phyloP scores from a whole-genome alignment of 768 basidiomycete genomes.

The Boletus rufocinnamomeus region DNA sequence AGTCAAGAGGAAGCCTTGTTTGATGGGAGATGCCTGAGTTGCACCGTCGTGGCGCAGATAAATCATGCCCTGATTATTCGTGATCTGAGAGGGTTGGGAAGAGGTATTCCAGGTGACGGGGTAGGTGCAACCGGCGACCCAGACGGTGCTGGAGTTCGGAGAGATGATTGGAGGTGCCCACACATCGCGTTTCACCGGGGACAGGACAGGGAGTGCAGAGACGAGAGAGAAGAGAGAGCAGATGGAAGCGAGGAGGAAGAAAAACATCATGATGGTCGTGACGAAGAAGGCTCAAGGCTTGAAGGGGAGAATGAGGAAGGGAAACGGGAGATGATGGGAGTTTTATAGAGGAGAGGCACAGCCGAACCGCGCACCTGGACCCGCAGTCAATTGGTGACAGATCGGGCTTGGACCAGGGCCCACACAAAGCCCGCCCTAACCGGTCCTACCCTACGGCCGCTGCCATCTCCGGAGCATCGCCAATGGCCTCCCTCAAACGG shows the following conservation, averaged over 20 bases:
- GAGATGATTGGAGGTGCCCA: conserved; percentile 46
- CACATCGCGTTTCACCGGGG: conserved; percentile 43
- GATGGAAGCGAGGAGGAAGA: conserved; percentile 15
- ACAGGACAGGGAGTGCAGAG: conserved; percentile 32
- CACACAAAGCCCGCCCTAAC: conserved; percentile 4
- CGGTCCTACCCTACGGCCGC: background rate
- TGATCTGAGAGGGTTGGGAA: conserved; percentile 46
- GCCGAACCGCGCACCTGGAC: background rate
- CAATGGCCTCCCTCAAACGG: conserved; percentile 35
- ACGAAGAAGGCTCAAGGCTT: too few relatives aligned
- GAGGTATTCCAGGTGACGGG: conserved; percentile 51
- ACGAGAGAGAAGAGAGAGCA: conserved; percentile 31
- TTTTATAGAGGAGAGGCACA: conserved; percentile 20
- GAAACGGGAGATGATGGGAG: background rate
- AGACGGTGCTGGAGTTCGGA: conserved; percentile 40
- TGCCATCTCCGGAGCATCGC: conserved; percentile 22
- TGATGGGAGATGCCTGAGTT: conserved; percentile 40
- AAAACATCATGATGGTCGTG: conserved; percentile 27
- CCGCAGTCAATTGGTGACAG: background rate
- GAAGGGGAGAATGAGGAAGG: conserved; percentile 1
- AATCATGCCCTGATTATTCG: conserved; percentile 46
- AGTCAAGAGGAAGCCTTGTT: conserved; percentile 39
- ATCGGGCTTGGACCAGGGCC: background rate
- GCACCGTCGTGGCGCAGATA: conserved; percentile 40
- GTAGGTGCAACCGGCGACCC: conserved; percentile 42